Evolutionary conservation across 2,329 filamentous ascomycete genomes (phyloP).

Genomic region (Microcera coccophila): DNA sequence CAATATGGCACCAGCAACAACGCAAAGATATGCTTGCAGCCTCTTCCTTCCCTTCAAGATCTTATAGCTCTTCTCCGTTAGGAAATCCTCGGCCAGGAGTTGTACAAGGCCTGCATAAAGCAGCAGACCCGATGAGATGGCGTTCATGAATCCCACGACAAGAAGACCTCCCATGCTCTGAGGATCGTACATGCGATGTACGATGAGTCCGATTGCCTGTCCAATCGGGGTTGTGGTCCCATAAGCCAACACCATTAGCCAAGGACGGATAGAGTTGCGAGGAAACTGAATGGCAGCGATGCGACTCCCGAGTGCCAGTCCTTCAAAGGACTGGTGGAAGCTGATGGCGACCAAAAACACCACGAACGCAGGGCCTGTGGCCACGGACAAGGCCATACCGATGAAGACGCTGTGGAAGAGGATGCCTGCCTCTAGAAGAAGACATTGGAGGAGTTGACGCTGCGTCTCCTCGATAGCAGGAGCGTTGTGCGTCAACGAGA

Average conservation of each 20-base stretch:
- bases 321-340: conserved; percentile 87
- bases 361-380: conserved; percentile 73
- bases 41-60: conserved; percentile 59
- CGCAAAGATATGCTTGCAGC: conserved; percentile 59
- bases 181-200: conserved; percentile 78
- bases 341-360: conserved; percentile 77
- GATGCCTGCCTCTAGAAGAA: conserved; percentile 78
- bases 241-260: conserved; percentile 76
- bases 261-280: conserved; percentile 68
- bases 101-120: conserved; percentile 82
- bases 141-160: conserved; percentile 85
- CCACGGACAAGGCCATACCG: conserved; percentile 79
- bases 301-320: conserved; percentile 77
- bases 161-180: conserved; percentile 70
- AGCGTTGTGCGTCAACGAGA: conserved; percentile 12
- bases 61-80: conserved; percentile 70
- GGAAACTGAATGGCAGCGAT: conserved; percentile 82
- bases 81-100: conserved; percentile 78
- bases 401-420: conserved; percentile 84
- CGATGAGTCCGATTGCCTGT: conserved; percentile 73
- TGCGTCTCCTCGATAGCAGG: conserved; percentile 55
- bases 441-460: conserved; percentile 68
- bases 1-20: conserved; percentile 59
- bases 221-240: conserved; percentile 76
- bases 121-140: conserved; percentile 73